These are phyloP conservation scores for Pseudofabraea citricarpa DNA, from an alignment of 2,329 filamentous ascomycete species.

Conservation along the genomic window DNA sequence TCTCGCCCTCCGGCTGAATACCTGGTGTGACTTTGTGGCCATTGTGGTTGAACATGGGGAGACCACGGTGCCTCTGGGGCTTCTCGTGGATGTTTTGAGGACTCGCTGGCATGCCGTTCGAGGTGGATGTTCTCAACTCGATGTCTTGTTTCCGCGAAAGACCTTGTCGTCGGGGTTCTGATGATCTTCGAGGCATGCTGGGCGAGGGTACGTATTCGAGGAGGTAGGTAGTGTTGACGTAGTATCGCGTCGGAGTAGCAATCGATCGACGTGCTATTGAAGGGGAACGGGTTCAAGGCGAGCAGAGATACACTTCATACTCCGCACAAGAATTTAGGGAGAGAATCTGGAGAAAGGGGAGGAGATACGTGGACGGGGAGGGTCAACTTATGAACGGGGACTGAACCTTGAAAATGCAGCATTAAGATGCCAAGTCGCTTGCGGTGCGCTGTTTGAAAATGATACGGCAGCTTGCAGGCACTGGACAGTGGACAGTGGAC, in stretches of 20 bases:
- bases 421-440: not conserved
- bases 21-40: constrained; percentile 27
- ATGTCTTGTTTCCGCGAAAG: constrained; percentile 1
- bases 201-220: not conserved
- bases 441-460: not conserved
- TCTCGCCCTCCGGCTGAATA: constrained; percentile 55
- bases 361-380: not conserved
- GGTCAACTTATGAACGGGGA: not conserved
- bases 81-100: not conserved
- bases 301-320: too few species aligned
- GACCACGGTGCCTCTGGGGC: not conserved
- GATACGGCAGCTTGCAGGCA: not conserved
- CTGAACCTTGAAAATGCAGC: not conserved
- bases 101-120: not conserved
- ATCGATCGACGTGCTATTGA: too few species aligned
- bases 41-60: constrained; percentile 17
- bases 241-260: too few species aligned
- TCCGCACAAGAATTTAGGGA: too few species aligned
- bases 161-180: not conserved
- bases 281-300: too few species aligned
- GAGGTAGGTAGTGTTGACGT: too few species aligned
- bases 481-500: not conserved
- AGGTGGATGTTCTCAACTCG: constrained; percentile 1
- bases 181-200: not conserved
- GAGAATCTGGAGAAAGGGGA: not conserved